These are phyloP conservation scores for Candida taoyuanica DNA, from an alignment of 805 yeast species.

Conservation along the genomic window DNA sequence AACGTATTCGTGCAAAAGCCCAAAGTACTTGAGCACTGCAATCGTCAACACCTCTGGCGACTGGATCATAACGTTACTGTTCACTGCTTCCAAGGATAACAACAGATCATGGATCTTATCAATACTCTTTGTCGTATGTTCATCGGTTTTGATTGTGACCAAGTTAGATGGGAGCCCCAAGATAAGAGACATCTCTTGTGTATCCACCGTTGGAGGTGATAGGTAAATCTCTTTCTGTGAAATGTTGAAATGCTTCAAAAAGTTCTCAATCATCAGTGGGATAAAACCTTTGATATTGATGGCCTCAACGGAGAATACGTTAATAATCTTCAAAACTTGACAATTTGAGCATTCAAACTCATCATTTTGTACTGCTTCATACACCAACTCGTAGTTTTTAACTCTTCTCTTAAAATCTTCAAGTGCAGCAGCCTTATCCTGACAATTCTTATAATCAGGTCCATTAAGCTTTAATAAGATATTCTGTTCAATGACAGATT, in stretches of 20 bases:
- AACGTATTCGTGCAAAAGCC: constrained; percentile 12
- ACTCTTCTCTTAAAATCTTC: constrained; percentile 40
- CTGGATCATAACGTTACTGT: constrained; percentile 18
- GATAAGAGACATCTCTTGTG: not conserved
- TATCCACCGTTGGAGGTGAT: not conserved
- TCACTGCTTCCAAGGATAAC: constrained; percentile 17
- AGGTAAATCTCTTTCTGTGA: constrained; percentile 21
- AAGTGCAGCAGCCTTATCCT: constrained; percentile 23
- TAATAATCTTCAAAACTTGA: constrained; percentile 58
- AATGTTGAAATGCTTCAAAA: constrained; percentile 20
- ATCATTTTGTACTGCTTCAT: constrained; percentile 39
- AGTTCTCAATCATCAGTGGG: constrained; percentile 18
- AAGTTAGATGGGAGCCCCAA: not conserved
- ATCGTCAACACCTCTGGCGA: constrained; percentile 20
- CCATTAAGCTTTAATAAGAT: constrained; percentile 31
- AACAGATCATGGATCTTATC: constrained; percentile 24
- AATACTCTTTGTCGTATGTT: constrained; percentile 2
- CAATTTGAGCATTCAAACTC: constrained; percentile 43
- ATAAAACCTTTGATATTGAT: constrained; percentile 42
- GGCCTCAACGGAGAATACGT: constrained; percentile 52
- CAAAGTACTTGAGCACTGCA: constrained; percentile 23
- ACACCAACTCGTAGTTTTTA: constrained; percentile 47
- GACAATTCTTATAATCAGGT: constrained; percentile 26
- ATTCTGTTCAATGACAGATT: constrained; percentile 27
- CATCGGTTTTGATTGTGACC: constrained; percentile 1